These are phyloP conservation scores for Russula brevipes DNA, from an alignment of 768 basidiomycete species.

Conservation along the genomic window DNA sequence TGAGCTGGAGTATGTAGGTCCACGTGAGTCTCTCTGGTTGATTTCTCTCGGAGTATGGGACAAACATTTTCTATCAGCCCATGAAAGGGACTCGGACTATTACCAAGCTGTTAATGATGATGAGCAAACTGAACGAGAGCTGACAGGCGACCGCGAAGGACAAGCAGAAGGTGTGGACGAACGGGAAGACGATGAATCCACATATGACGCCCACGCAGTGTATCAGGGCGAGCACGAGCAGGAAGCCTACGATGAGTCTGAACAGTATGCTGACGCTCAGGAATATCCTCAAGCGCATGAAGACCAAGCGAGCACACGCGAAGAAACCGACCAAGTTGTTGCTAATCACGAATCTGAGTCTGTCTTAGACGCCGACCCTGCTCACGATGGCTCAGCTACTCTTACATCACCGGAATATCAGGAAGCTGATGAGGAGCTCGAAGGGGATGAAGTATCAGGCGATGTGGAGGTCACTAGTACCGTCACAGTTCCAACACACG, in stretches of 20 bases:
- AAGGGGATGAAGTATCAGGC: constrained; percentile 6
- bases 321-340: constrained; percentile 18
- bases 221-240: constrained; percentile 11
- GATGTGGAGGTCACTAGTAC: constrained; percentile 1
- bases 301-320: constrained; percentile 1
- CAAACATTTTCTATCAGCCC: not conserved
- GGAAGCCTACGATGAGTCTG: constrained; percentile 9
- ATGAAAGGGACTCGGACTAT: not conserved
- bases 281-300: constrained; percentile 4
- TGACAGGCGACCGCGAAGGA: not conserved
- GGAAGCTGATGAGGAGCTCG: not conserved
- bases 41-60: not conserved
- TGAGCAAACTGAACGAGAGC: not conserved
- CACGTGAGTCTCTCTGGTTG: not conserved
- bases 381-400: constrained; percentile 8
- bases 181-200: not conserved
- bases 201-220: not conserved
- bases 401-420: constrained; percentile 2
- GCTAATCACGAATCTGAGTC: constrained; percentile 11
- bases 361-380: constrained; percentile 8
- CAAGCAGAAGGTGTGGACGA: constrained; percentile 2
- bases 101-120: not conserved
- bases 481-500: not conserved
- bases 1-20: not conserved
- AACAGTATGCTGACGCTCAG: constrained; percentile 15